A percentile compares a stretch with the other conserved stretches of the same genome.
Evolutionary conservation across 345 rosid genomes (phyloP).

Genomic region (Salix suchowensis): DNA sequence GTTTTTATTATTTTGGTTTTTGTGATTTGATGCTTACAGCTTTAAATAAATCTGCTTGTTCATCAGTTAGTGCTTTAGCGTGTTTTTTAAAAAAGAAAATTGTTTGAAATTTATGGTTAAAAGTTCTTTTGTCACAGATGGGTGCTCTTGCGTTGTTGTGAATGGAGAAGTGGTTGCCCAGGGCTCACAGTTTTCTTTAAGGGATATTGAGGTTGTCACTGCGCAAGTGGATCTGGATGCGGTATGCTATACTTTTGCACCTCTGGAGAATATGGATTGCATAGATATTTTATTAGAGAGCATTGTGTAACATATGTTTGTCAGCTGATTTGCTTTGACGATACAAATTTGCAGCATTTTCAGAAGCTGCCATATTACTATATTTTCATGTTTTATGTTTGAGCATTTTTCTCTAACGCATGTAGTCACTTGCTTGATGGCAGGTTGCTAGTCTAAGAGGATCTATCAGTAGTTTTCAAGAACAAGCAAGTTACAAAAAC

Average conservation of each 20-base stretch:
- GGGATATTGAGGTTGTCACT: conserved; percentile 81
- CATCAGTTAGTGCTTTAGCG: not conserved
- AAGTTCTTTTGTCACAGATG: conserved; percentile 45
- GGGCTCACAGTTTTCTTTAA: conserved; percentile 91
- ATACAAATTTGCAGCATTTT: not conserved
- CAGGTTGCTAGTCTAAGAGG: conserved; percentile 95
- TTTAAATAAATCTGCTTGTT: not conserved
- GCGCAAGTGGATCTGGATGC: conserved; percentile 92
- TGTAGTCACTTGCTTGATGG: not conserved
- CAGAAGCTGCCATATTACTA: not conserved
- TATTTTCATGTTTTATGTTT: not conserved
- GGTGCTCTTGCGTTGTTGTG: conserved; percentile 75
- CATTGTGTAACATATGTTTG: not conserved
- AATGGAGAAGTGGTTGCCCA: conserved; percentile 84
- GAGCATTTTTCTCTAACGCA: not conserved
- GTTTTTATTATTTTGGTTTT: not conserved
- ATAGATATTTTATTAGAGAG: not conserved
- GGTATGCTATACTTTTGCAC: conserved; percentile 36
- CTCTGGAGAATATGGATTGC: not conserved
- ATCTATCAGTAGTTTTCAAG: conserved; percentile 82
- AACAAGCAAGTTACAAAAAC: conserved; percentile 74
- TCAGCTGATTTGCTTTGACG: not conserved
- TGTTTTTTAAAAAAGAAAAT: not conserved
- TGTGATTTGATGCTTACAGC: not conserved
- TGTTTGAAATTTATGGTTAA: not conserved